Evolutionary conservation across 2,329 filamentous ascomycete genomes (phyloP).

Genomic region (Paecilomyces niveus): DNA sequence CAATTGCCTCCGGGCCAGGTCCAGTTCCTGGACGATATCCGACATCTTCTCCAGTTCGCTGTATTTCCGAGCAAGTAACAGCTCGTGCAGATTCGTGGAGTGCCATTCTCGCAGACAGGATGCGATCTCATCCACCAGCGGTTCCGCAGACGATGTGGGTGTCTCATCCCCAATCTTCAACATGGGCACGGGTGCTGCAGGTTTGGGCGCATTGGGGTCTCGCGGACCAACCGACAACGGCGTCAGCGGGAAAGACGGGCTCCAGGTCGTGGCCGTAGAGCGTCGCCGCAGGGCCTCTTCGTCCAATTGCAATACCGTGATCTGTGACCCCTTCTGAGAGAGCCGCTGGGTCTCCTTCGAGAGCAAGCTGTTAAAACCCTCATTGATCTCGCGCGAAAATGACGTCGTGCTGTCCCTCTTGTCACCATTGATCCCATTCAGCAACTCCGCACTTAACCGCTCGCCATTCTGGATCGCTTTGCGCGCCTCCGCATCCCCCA

Average conservation of each 20-base stretch:
- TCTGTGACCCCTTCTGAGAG: conserved; percentile 33
- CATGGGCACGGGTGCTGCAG: conserved; percentile 90
- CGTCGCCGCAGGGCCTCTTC: conserved; percentile 23
- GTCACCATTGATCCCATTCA: conserved; percentile 22
- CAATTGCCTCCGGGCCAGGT: conserved; percentile 79
- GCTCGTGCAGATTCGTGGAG: conserved; percentile 88
- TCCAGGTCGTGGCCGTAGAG: conserved; percentile 20
- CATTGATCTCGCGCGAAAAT: conserved; percentile 17
- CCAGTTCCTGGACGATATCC: conserved; percentile 71
- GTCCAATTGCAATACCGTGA: conserved; percentile 30
- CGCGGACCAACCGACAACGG: conserved; percentile 36
- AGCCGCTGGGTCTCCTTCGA: conserved; percentile 22
- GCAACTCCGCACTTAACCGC: conserved; percentile 26
- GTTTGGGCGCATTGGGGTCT: conserved; percentile 60
- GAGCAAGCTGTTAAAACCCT: conserved; percentile 13
- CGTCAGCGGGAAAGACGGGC: conserved; percentile 25
- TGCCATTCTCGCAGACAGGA: conserved; percentile 98
- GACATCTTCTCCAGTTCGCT: conserved; percentile 72
- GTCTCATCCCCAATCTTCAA: conserved; percentile 97
- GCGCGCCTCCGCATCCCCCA: conserved; percentile 60
- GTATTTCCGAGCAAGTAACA: conserved; percentile 79
- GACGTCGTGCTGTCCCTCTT: conserved; percentile 20
- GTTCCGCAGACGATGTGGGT: conserved; percentile 79
- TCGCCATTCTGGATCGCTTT: conserved; percentile 27
- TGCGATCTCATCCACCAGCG: conserved; percentile 93